Base-by-base conservation (phyloP, 768 basidiomycete species). In the Pleurotus salmoneostramineus region DNA sequence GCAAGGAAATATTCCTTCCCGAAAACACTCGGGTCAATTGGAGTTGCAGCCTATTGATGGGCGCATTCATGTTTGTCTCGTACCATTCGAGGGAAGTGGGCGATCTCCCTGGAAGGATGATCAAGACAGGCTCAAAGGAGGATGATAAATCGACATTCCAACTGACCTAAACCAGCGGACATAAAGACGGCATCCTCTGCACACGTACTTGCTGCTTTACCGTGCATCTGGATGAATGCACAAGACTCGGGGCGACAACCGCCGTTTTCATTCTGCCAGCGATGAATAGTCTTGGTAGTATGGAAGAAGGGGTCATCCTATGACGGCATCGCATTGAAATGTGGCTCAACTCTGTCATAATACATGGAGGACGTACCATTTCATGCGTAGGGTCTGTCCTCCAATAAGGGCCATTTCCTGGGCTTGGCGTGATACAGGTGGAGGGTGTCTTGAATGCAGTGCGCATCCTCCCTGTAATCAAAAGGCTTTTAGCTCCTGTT, bases 311-410 rank as follows among this genome's bases (percentile, higher is more conserved):
- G 76, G 61, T 82, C 77, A 15, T 66, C 58, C 79, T 80, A 56
- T 50, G 36, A 27, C 21, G 21, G 21, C 12, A 44, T 27, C 5
- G 31, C 34, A 21, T 8, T 58, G 34, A 45, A 21, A 17, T 36
- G 5, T 34, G 10, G n/a, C 2, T 31, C 34, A 21, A 32, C 33
- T 31, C 21, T 3, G 33, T 27, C 21, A 27, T n/a, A n/a, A 12
- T 1, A 15, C 21, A 8, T 8, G 46, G 56, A 2, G 21, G 1
- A 63, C 69, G 44, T 64, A 77, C 78, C 15, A 69, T 68, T 52
- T 79, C 77, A 64, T 82, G 80, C 2, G 76, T 66, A 31, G 79
- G 74, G 61, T 81, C 80, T 0, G 80, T 82, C 56, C 64, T 70
- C 55, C 74, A 77, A 62, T 77, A 79, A 6, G 44, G 40, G 4